Base-by-base conservation (phyloP, 768 basidiomycete species). In the Cystobasidium onofrii region DNA sequence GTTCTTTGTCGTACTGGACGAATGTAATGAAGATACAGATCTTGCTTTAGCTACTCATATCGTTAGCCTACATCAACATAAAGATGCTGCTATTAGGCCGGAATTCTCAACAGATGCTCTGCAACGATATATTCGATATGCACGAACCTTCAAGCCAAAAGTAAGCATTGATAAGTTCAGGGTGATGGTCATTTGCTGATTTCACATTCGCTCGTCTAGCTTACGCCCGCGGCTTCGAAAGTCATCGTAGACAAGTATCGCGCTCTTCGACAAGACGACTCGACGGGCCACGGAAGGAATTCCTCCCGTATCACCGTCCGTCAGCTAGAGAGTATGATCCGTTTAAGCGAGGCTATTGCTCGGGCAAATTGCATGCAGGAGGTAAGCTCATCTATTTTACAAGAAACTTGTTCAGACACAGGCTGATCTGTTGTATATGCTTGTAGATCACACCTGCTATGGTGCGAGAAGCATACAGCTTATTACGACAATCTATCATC, bases 241-340 rank as follows among this genome's bases (percentile, higher is more conserved):
- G 85, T 98, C 23, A 84, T 99, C 25, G 93, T 98, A 12, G 92
- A 95, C 80, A 97, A 97, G 80, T 98, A 98, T 80, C 87, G 96
- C 52, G 87, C 88, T 55, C 83, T 98, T 39, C 84, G 96, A 75
- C 91, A 94, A 81, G 95, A 98, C 76, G 96, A 99, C 80, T 87
- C 91, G 1, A 87, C 88, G 17, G 93, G 94, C 4, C 86, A 87
- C 2, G 90, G 91, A 20, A 86, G 87, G 77, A 97, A 96, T 80
- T 95, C 93, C 20, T 97, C 95, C 80, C 87, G 95, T 36, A 98
- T 98, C 78, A 98, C 96, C 7, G 96, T 98, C 36, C 90, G 96
- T 81, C 96, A 98, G 80, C 84, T 99, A 55, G 96, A 98, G 81
- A 92, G 91, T 81, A 95, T 99, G 93, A 92, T 99, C 77, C 94